Evolutionary conservation across 768 basidiomycete genomes (phyloP), one percentile per base, ranked within the genome.

Genomic region (Lactarius hatsudake): DNA sequence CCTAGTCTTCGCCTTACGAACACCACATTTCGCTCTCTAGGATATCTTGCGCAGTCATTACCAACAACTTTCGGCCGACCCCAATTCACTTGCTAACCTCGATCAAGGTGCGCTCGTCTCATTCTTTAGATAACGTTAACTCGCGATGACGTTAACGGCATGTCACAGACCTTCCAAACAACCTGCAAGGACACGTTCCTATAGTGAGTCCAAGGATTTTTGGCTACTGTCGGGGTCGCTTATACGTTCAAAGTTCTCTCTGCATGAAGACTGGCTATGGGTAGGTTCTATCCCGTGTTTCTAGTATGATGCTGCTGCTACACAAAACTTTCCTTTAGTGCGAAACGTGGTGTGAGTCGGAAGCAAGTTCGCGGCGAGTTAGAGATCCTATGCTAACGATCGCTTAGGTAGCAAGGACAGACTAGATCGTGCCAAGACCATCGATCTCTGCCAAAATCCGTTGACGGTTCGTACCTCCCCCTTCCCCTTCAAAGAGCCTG

Each of bases 231-330:
- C 60, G 40, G 69, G 2, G 61, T 62, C n/a, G 36, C 69, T 48
- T 61, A 61, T 55, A 62, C 18, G 53, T 20, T 30, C 56, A 23
- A 68, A 96, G 93, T 90, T 85, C 77, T 94, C 97, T 0, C 80
- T 98, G 18, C 86, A 86, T 66, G 91, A 94, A 77, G 91, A 94
- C 72, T 99, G 97, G 97, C 79, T 98, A 72, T 99, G 97, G 96
- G 92, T 93, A 75, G 62, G 84, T 82, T 26, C 23, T 76, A 18
- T 62, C 40, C 20, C 58, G 8, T 58, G 32, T 32, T 30, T 9
- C 59, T 34, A 45, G 59, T 55, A 18, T 57, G 55, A 53, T 34
- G 38, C 36, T 51, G 13, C 55, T 40, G 15, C 54, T 38, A 15
- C 15, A 26, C 34, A 26, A 38, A 15, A 2, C 43, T 17, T 28